Evolutionary conservation across 192 early-diverging fungal species (phyloP).

Genomic region (Phlyctochytrium planicorne): DNA sequence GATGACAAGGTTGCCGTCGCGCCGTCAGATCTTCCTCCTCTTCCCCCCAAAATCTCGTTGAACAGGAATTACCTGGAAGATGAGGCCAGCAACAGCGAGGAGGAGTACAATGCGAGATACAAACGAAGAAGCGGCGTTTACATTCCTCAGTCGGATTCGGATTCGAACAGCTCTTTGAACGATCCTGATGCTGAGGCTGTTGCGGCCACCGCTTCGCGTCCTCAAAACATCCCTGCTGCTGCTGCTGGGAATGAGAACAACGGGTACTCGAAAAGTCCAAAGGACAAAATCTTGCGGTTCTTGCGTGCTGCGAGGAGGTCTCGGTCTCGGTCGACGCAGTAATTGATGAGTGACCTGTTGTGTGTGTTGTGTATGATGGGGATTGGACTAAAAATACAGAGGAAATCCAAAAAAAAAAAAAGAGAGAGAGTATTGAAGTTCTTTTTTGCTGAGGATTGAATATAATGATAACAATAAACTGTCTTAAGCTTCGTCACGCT

Average conservation of each 20-base stretch:
- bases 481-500: too few species aligned
- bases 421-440: too few species aligned
- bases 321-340: neutral
- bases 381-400: too few species aligned
- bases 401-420: too few species aligned
- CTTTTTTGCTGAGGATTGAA: too few species aligned
- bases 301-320: neutral
- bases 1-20: neutral
- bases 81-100: neutral
- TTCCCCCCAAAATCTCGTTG: neutral
- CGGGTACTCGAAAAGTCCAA: neutral
- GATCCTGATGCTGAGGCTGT: neutral
- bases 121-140: neutral
- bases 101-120: too few species aligned
- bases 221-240: neutral
- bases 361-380: too few species aligned
- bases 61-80: neutral
- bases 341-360: too few species aligned
- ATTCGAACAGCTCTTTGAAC: neutral
- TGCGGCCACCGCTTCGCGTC: neutral
- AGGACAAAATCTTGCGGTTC: neutral
- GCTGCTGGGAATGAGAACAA: too few species aligned
- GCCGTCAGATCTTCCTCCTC: neutral
- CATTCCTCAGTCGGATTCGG: neutral
- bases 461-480: too few species aligned